Base-by-base conservation (phyloP, 2,329 filamentous ascomycete genomes). In the Fonsecaea multimorphosa region DNA sequence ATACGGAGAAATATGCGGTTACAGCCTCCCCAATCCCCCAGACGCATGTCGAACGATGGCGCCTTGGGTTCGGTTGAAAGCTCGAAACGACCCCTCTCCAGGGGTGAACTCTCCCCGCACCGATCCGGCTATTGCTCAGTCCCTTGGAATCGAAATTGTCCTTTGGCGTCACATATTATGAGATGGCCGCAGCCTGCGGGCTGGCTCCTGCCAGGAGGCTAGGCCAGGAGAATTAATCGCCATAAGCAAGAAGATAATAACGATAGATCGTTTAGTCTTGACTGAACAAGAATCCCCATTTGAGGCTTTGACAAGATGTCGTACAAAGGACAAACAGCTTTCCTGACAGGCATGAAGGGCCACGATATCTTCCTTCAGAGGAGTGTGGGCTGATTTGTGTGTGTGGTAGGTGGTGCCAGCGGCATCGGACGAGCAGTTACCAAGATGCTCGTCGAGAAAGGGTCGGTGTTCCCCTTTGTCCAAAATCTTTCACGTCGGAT, bases 401-500 rank as follows among this genome's bases (percentile, higher is more conserved):
- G 29, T 16, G 53, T 9, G 31, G 16, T 55, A 55, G 73, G 73
- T 44, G 72, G 72, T 16, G 73, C 72, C 24, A 72, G 70, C 27
- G 72, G 73, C 36, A 67, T 74, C 46, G 73, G 73, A 29, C 68
- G 67, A 61, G 72, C 70, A 9, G 66, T 72, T 29, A 70, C 71
- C 9, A 49, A 63, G 6, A 74, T 73, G 68, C 68, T 74, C 9
- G 67, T 72, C 1, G 65, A 65, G 52, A 67, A 71, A 36, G 71
- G 71, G 67, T 67, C 52, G 31, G 52, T 49, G 34, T 3, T 3
- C 5, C 32, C 6, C 6, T 34, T 12, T 34, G 5, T 34, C 11
- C 32, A 9, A 34, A 2, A 7, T 12, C 32, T 31, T 31, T 31
- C 29, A 3, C 29, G 3, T 8, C 29, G 8, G 29, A 8, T 31